A percentile compares a stretch with the other conserved stretches of the same genome.
Evolutionary conservation across 1,284 basidiomycete genomes (phyloP).

Genomic region (Austroboletus olivaceoglutinosus): DNA sequence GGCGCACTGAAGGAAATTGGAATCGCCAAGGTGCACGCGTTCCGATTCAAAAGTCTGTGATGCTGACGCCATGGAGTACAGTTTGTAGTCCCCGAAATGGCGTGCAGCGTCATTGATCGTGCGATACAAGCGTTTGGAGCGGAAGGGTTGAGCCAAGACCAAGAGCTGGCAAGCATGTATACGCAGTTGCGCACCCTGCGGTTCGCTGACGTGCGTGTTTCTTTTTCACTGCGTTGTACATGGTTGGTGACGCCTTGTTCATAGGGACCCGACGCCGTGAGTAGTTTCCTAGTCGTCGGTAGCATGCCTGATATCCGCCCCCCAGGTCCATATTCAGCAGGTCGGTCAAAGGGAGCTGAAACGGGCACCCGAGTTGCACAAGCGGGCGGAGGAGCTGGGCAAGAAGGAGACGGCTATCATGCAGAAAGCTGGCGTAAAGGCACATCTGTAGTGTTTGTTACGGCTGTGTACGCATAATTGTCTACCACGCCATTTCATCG

Average conservation of each 20-base stretch:
- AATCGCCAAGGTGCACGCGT: conserved; percentile 77
- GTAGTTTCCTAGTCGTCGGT: conserved; percentile 6
- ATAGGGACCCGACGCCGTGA: conserved; percentile 81
- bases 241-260: conserved; percentile 5
- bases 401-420: conserved; percentile 60
- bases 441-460: conserved; percentile 36
- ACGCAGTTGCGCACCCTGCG: conserved; percentile 84
- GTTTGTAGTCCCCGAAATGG: conserved; percentile 92
- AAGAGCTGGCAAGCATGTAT: conserved; percentile 76
- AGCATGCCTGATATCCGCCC: conserved; percentile 4
- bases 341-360: conserved; percentile 85
- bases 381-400: conserved; percentile 52
- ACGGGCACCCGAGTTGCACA: conserved; percentile 56
- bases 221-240: conserved; percentile 8
- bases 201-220: conserved; percentile 76
- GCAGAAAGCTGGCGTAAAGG: conserved; percentile 57
- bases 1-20: conserved; percentile 97
- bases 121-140: conserved; percentile 95
- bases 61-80: conserved; percentile 28
- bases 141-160: conserved; percentile 92
- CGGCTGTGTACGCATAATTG: background rate
- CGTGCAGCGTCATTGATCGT: conserved; percentile 84
- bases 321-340: conserved; percentile 89
- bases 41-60: background rate
- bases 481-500: background rate